phyloP scores from a whole-genome alignment of 306 rosid genomes.

The Cyclanthera cordifolia region DNA sequence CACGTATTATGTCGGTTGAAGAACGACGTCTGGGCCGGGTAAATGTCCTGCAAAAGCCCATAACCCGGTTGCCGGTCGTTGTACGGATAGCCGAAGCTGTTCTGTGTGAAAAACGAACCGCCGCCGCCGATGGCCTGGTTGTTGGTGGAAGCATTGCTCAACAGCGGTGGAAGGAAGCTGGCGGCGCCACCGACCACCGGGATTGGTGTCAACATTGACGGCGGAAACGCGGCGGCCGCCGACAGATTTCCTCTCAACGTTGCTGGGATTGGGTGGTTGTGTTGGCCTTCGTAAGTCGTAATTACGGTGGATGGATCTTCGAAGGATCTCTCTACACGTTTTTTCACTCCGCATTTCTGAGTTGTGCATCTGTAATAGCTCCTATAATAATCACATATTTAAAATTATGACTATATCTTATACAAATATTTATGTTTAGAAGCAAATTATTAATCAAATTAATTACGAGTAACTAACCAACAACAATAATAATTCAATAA shows the following conservation, averaged over 20 bases:
- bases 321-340: slow-evolving; percentile 61
- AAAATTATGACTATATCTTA: neutral
- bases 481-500: too few relatives aligned
- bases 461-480: too few relatives aligned
- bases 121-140: neutral
- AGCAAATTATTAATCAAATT: too few relatives aligned
- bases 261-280: slow-evolving; percentile 59
- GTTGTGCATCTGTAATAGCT: slow-evolving; percentile 69
- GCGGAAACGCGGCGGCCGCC: neutral
- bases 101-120: neutral
- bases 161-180: neutral
- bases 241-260: slow-evolving; percentile 13
- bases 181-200: neutral
- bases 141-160: neutral
- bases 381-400: slow-evolving; percentile 17
- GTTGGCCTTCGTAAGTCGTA: slow-evolving; percentile 70
- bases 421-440: too few relatives aligned
- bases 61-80: neutral
- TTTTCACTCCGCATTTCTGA: slow-evolving; percentile 57
- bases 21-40: neutral
- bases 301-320: slow-evolving; percentile 57
- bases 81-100: neutral
- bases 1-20: neutral
- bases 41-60: neutral
- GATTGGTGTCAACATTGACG: neutral